Conservation (phyloP, 257 asterid species). For the Solanum gandarillasii region DNA sequence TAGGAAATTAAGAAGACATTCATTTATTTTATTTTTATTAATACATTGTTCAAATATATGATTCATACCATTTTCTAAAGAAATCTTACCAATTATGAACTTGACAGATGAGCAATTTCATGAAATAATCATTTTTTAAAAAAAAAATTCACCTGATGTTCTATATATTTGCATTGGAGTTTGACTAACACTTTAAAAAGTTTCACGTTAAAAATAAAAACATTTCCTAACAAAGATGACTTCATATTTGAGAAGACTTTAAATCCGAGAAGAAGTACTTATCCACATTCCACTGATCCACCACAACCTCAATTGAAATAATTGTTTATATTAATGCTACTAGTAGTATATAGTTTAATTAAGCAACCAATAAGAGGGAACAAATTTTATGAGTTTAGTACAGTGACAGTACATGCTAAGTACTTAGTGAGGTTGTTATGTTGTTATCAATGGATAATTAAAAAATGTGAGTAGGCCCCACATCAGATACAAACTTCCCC, state of each 20-base stretch:
- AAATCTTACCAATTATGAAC: not conserved
- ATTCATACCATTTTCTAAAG: not conserved
- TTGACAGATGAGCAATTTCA: not conserved
- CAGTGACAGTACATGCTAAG: not conserved
- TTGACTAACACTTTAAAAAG: not conserved
- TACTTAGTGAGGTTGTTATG: not conserved
- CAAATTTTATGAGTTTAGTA: not conserved
- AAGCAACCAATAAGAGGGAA: not conserved
- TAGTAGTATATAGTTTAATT: not conserved
- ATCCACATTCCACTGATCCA: not conserved
- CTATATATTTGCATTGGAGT: not conserved
- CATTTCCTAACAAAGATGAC: accelerated
- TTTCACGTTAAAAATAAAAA: accelerated
- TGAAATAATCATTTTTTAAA: not conserved
- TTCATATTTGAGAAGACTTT: not conserved
- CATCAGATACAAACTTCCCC: not conserved
- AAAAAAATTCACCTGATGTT: too few species aligned
- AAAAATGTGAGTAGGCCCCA: not conserved
- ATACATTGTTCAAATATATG: not conserved
- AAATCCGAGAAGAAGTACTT: not conserved
- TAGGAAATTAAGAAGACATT: not conserved
- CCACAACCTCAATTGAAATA: not conserved
- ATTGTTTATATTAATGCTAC: not conserved
- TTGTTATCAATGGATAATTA: not conserved
- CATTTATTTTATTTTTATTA: too few species aligned